Conservation (phyloP, 1,284 basidiomycete genomes). For the Trametes pubescens region DNA sequence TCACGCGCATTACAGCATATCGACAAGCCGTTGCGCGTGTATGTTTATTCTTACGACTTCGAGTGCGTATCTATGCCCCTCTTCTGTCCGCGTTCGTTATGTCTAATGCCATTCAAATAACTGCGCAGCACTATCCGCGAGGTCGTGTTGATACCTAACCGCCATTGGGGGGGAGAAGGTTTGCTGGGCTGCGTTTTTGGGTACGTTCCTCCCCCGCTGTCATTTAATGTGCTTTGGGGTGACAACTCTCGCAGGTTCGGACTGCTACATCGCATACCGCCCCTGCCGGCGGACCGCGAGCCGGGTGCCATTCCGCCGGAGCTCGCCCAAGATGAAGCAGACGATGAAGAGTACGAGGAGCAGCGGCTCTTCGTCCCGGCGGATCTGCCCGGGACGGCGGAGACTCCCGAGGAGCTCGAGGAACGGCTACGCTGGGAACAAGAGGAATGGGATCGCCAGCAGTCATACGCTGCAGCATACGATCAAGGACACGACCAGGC, state of each 20-base stretch:
- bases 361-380: conserved; percentile 78
- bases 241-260: conserved; percentile 62
- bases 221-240: conserved; percentile 7
- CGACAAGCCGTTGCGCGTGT: conserved; percentile 92
- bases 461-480: conserved; percentile 40
- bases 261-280: conserved; percentile 90
- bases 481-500: conserved; percentile 37
- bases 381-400: conserved; percentile 48
- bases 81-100: conserved; percentile 30
- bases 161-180: conserved; percentile 96
- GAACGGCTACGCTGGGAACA: conserved; percentile 52
- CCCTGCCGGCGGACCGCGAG: conserved; percentile 60
- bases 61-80: conserved; percentile 70
- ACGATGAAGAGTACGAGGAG: conserved; percentile 61
- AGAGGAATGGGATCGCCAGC: conserved; percentile 50
- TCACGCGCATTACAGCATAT: conserved; percentile 68
- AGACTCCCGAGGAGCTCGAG: conserved; percentile 46
- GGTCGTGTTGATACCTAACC: conserved; percentile 92
- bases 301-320: conserved; percentile 63
- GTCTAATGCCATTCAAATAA: conserved; percentile 22
- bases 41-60: conserved; percentile 97
- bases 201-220: conserved; percentile 53
- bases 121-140: conserved; percentile 82
- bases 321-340: conserved; percentile 55
- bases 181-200: conserved; percentile 94